These are phyloP conservation scores for Myriosclerotinia duriaeana DNA, from an alignment of 2,329 filamentous ascomycete species.

Conservation along the genomic window DNA sequence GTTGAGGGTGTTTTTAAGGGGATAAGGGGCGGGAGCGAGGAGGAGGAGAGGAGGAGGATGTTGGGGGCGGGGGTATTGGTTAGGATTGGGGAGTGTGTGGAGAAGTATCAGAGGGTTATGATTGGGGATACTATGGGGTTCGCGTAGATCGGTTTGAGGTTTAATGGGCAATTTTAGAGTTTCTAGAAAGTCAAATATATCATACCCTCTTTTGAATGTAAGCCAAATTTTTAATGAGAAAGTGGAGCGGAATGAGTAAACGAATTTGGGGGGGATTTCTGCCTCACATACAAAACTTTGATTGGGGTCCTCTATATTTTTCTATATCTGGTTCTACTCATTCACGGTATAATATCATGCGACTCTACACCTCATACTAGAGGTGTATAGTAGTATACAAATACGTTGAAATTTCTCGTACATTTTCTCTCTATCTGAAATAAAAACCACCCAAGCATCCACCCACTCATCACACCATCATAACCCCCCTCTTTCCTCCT, in stretches of 20 bases:
- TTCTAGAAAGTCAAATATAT: too few relatives aligned
- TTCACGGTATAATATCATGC: neutral
- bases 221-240: too few relatives aligned
- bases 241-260: neutral
- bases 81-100: slow-evolving; percentile 75
- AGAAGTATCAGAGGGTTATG: slow-evolving; percentile 74
- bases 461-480: slow-evolving; percentile 9
- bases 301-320: neutral
- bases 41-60: slow-evolving; percentile 79
- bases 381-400: neutral
- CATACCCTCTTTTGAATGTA: too few relatives aligned
- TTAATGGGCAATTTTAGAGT: too few relatives aligned
- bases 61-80: slow-evolving; percentile 76
- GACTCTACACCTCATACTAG: neutral
- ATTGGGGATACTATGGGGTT: slow-evolving; percentile 60
- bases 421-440: neutral
- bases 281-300: neutral
- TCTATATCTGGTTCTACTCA: neutral
- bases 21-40: slow-evolving; percentile 47
- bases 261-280: neutral
- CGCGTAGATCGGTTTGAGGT: neutral
- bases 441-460: neutral
- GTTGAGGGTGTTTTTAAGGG: slow-evolving; percentile 71
- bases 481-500: neutral
- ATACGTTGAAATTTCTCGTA: neutral